These are phyloP conservation scores for Monilinia vaccinii-corymbosi DNA, from an alignment of 2,329 filamentous ascomycete species.

Conservation along the genomic window DNA sequence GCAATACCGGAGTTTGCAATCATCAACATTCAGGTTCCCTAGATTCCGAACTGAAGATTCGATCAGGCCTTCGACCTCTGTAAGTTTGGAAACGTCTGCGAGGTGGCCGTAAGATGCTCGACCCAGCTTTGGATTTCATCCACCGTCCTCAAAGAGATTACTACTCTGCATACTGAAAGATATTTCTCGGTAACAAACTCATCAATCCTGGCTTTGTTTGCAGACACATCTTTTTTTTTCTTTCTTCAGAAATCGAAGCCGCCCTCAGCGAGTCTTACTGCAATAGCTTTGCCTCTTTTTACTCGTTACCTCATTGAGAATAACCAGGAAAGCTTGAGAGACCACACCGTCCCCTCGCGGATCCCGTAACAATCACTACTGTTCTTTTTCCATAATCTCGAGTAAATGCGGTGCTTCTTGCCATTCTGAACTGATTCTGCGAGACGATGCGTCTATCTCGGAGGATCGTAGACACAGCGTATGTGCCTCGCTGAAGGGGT, in stretches of 20 bases:
- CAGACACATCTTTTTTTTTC: constrained; percentile 54
- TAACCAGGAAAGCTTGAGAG: background rate
- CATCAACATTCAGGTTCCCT: constrained; percentile 26
- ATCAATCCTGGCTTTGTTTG: constrained; percentile 43
- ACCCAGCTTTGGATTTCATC: constrained; percentile 43
- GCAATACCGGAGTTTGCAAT: constrained; percentile 28
- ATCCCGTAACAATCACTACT: constrained; percentile 34
- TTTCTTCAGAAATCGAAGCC: constrained; percentile 57
- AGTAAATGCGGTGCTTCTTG: constrained; percentile 21
- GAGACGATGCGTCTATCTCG: background rate
- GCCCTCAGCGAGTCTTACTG: constrained; percentile 52
- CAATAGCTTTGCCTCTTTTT: constrained; percentile 50
- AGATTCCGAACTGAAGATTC: constrained; percentile 21
- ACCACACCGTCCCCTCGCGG: constrained; percentile 33
- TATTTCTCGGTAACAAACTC: constrained; percentile 29
- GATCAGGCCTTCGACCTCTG: constrained; percentile 26
- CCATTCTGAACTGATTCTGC: background rate
- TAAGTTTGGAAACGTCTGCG: constrained; percentile 45
- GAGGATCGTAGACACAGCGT: background rate
- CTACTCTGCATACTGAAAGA: background rate
- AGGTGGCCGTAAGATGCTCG: constrained; percentile 44
- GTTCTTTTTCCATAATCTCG: constrained; percentile 28
- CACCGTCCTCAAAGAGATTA: constrained; percentile 29
- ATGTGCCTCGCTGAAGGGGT: background rate
- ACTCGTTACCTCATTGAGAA: background rate